Percentiles rank a stretch among this genome's conserved stretches.
Evolutionary conservation across 305 asterid species (phyloP).

Genomic region (Fraxinus latifolia): DNA sequence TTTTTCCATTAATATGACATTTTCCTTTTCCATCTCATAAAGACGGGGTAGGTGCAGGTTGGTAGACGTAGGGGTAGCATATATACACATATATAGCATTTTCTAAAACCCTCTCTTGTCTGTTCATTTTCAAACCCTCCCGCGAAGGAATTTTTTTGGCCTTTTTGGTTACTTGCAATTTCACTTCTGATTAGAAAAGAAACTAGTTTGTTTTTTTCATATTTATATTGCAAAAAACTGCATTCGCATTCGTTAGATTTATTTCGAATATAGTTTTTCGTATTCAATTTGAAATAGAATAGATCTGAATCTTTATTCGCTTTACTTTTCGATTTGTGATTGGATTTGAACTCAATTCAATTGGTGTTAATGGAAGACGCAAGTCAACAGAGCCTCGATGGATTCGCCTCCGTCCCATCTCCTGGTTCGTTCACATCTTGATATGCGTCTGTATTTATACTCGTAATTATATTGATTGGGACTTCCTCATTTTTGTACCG

Average conservation of each 20-base stretch:
- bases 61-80: not conserved
- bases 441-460: not conserved
- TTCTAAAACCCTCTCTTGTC: conserved; percentile 14
- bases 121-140: conserved; percentile 48
- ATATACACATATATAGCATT: not conserved
- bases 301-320: conserved; percentile 36
- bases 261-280: not conserved
- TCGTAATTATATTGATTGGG: not conserved
- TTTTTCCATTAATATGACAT: not conserved
- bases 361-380: conserved; percentile 66
- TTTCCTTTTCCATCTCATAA: not conserved
- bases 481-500: not conserved
- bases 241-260: not conserved
- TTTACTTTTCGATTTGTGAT: conserved; percentile 22
- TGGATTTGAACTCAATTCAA: conserved; percentile 26
- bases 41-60: not conserved
- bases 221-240: not conserved
- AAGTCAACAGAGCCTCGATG: conserved; percentile 59
- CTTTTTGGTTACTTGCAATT: conserved; percentile 14
- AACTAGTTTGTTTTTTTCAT: not conserved
- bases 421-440: conserved; percentile 49
- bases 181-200: conserved; percentile 7
- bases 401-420: conserved; percentile 60
- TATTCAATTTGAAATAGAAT: conserved; percentile 21
- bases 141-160: conserved; percentile 28